Evolutionary conservation across 2,329 filamentous ascomycete genomes (phyloP).

Genomic region (Geoglossum cookeanum): DNA sequence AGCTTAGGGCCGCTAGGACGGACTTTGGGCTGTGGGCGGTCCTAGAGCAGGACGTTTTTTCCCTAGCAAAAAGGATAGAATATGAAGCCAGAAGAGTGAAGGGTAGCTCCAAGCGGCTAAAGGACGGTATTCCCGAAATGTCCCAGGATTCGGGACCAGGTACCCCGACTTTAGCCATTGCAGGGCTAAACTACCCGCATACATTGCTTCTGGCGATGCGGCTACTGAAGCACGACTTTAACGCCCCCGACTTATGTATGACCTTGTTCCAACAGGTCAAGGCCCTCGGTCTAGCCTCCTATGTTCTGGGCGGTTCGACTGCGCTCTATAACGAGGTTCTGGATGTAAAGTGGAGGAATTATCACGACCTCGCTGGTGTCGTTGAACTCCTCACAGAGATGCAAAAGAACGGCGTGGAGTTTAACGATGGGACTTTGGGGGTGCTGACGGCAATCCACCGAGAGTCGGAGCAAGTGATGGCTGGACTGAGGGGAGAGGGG

Average conservation of each 20-base stretch:
- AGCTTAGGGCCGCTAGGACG: conserved; percentile 35
- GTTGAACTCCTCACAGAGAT: conserved; percentile 44
- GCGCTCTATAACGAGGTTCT: conserved; percentile 51
- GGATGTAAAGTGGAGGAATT: conserved; percentile 39
- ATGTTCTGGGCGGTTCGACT: conserved; percentile 51
- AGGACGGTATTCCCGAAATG: not conserved
- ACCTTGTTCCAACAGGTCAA: conserved; percentile 48
- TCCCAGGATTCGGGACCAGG: not conserved
- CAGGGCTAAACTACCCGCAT: conserved; percentile 42
- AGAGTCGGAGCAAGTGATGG: not conserved
- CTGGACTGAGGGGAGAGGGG: not conserved
- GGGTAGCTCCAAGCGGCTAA: not conserved
- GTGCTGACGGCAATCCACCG: conserved; percentile 19
- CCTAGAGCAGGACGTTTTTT: conserved; percentile 48
- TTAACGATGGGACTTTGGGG: conserved; percentile 28
- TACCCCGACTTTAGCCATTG: not conserved
- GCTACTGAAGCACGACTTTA: conserved; percentile 39
- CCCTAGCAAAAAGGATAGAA: conserved; percentile 35
- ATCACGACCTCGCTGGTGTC: conserved; percentile 36
- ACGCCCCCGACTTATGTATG: conserved; percentile 38
- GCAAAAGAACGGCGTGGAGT: conserved; percentile 40
- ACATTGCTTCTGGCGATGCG: conserved; percentile 38
- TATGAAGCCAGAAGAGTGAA: conserved; percentile 3
- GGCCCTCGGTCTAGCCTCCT: conserved; percentile 46
- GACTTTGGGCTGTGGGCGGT: conserved; percentile 49